Evolutionary conservation across 2,329 filamentous ascomycete genomes (phyloP).

Genomic region (Botryotinia calthae): DNA sequence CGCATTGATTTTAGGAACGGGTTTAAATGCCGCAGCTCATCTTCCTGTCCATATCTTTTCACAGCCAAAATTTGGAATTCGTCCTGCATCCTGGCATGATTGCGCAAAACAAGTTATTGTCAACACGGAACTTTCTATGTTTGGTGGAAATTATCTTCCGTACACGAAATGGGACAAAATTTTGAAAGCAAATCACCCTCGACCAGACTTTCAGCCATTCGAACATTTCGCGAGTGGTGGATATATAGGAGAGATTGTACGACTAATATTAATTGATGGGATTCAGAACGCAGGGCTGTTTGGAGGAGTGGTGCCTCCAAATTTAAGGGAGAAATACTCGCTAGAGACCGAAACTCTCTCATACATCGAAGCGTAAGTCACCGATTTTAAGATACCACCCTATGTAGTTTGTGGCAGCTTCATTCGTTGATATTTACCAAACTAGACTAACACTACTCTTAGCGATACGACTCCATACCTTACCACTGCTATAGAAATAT

Average conservation of each 20-base stretch:
- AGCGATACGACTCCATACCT: constrained; percentile 31
- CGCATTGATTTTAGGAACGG: constrained; percentile 65
- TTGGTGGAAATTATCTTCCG: constrained; percentile 57
- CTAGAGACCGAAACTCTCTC: constrained; percentile 61
- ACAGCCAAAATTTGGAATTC: constrained; percentile 54
- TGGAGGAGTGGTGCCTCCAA: constrained; percentile 55
- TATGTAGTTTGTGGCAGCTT: background rate
- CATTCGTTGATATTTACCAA: background rate
- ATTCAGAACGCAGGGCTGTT: constrained; percentile 54
- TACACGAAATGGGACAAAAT: constrained; percentile 59
- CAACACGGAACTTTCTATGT: constrained; percentile 68
- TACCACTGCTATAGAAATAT: constrained; percentile 45
- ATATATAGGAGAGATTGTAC: constrained; percentile 64
- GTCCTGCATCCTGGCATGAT: constrained; percentile 56
- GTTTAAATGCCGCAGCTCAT: constrained; percentile 64
- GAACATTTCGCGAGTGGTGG: constrained; percentile 63
- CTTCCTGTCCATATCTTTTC: constrained; percentile 58
- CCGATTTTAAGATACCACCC: too few relatives aligned
- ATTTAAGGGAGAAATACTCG: constrained; percentile 52
- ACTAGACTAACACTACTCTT: constrained; percentile 10
- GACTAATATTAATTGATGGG: constrained; percentile 57
- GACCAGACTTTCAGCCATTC: constrained; percentile 60
- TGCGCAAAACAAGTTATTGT: constrained; percentile 61
- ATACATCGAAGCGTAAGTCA: constrained; percentile 49
- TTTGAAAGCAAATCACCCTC: constrained; percentile 52